Evolutionary conservation across 192 early-diverging fungal species (phyloP).

Genomic region (Coemansia sp.): DNA sequence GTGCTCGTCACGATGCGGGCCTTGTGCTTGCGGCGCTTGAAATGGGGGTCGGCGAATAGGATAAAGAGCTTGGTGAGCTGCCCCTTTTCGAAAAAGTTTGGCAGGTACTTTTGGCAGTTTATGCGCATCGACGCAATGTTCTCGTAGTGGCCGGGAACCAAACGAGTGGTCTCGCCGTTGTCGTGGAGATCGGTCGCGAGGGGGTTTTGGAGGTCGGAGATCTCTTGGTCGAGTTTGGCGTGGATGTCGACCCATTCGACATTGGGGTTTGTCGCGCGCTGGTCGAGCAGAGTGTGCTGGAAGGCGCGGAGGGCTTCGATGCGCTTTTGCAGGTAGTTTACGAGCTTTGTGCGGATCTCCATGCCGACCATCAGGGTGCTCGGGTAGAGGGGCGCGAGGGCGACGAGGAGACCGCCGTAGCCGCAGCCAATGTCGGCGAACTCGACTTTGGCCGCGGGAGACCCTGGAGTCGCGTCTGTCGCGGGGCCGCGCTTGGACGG

Average conservation of each 20-base stretch:
- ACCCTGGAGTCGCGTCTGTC: not conserved
- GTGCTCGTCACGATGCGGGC: conserved; percentile 90
- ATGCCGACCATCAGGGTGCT: conserved; percentile 94
- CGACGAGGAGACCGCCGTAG: conserved; percentile 89
- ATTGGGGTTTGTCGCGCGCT: not conserved
- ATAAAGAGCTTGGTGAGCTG: conserved; percentile 98
- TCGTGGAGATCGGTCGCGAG: conserved; percentile 25
- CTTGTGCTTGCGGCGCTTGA: conserved; percentile 98
- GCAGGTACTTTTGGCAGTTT: conserved; percentile 98
- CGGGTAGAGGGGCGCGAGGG: conserved; percentile 88
- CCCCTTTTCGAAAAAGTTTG: conserved; percentile 96
- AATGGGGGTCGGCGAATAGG: conserved; percentile 99
- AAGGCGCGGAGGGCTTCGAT: conserved; percentile 81
- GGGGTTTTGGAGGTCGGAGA: conserved; percentile 10
- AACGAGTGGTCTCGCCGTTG: conserved; percentile 47
- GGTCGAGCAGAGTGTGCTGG: conserved; percentile 40
- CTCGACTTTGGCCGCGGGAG: conserved; percentile 59
- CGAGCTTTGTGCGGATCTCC: conserved; percentile 97
- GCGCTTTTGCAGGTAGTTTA: conserved; percentile 86
- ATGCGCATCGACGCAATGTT: conserved; percentile 97
- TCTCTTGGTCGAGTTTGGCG: conserved; percentile 41
- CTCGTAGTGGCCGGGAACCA: conserved; percentile 77
- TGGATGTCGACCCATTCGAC: conserved; percentile 50
- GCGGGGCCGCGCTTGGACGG: conserved; percentile 35
- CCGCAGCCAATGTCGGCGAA: conserved; percentile 99